These are phyloP conservation scores for Fomitopsis palustris DNA, from an alignment of 1,284 basidiomycete genomes.

Conservation along the genomic window DNA sequence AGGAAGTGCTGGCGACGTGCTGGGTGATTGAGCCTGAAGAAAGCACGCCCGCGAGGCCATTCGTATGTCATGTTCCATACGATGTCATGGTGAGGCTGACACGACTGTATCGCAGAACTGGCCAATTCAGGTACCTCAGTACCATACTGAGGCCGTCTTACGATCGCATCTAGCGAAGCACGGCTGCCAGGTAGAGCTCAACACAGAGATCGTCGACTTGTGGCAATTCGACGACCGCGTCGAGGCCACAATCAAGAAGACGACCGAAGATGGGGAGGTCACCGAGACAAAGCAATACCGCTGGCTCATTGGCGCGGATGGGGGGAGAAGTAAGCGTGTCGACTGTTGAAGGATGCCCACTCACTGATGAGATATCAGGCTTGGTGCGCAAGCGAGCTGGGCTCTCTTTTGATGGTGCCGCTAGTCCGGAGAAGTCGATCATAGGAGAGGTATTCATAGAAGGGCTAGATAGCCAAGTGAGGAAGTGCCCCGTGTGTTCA, in stretches of 20 bases:
- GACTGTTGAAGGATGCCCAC: not conserved
- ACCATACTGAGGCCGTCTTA: conserved; percentile 23
- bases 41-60: conserved; percentile 16
- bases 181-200: conserved; percentile 26
- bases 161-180: conserved; percentile 22
- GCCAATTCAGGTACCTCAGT: conserved; percentile 23
- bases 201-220: conserved; percentile 24
- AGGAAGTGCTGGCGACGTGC: conserved; percentile 5
- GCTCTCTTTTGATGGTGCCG: conserved; percentile 29
- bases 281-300: conserved; percentile 10
- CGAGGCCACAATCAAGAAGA: conserved; percentile 11
- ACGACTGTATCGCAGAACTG: conserved; percentile 6
- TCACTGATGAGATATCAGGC: conserved; percentile 16
- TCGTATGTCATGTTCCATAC: conserved; percentile 13
- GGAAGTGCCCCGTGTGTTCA: not conserved
- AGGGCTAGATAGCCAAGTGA: conserved; percentile 22
- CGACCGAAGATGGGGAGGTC: not conserved
- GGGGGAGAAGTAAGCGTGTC: conserved; percentile 26
- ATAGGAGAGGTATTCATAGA: conserved; percentile 30
- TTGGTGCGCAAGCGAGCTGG: conserved; percentile 26
- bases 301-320: conserved; percentile 34
- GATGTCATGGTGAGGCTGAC: not conserved
- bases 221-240: conserved; percentile 23
- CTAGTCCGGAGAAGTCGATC: conserved; percentile 20
- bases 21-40: conserved; percentile 1